These are phyloP conservation scores for Saccharomycopsis hybrid DNA, from an alignment of 1,139 yeast species.

Conservation along the genomic window DNA sequence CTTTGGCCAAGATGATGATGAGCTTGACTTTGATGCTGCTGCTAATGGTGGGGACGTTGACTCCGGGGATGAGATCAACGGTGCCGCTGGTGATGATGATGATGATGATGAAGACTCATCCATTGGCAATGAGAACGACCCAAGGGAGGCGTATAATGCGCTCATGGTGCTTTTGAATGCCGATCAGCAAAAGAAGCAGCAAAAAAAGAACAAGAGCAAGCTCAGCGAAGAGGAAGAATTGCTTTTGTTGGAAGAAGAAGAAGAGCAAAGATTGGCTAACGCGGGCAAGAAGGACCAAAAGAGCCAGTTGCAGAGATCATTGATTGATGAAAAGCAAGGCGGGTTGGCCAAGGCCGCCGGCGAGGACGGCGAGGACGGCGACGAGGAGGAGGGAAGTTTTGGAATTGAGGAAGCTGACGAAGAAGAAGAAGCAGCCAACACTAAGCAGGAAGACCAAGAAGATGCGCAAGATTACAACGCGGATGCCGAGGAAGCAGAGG, in stretches of 20 bases:
- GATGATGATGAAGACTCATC: conserved; percentile 18
- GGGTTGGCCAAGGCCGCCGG: neutral
- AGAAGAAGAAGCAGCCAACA: conserved; percentile 21
- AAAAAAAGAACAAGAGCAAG: neutral
- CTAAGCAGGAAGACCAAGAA: conserved; percentile 17
- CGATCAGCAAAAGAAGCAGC: conserved; percentile 33
- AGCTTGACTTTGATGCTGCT: neutral
- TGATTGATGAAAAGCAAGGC: neutral
- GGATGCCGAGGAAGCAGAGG: conserved; percentile 13
- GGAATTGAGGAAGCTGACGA: conserved; percentile 24
- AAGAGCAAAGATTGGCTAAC: neutral
- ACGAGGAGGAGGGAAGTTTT: conserved; percentile 22
- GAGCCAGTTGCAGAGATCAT: neutral
- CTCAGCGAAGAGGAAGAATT: no score
- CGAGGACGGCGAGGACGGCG: neutral
- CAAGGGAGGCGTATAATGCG: conserved; percentile 64
- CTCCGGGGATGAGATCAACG: conserved; percentile 1
- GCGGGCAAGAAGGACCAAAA: conserved; percentile 3
- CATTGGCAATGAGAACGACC: conserved; percentile 22
- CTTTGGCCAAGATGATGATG: conserved; percentile 18
- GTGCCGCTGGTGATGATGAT: conserved; percentile 4
- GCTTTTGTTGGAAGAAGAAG: no score
- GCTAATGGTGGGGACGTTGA: conserved; percentile 6
- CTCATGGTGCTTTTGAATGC: conserved; percentile 60
- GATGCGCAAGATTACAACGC: conserved; percentile 14